phyloP scores from a whole-genome alignment of 768 basidiomycete genomes.

The Clathrus columnatus region DNA sequence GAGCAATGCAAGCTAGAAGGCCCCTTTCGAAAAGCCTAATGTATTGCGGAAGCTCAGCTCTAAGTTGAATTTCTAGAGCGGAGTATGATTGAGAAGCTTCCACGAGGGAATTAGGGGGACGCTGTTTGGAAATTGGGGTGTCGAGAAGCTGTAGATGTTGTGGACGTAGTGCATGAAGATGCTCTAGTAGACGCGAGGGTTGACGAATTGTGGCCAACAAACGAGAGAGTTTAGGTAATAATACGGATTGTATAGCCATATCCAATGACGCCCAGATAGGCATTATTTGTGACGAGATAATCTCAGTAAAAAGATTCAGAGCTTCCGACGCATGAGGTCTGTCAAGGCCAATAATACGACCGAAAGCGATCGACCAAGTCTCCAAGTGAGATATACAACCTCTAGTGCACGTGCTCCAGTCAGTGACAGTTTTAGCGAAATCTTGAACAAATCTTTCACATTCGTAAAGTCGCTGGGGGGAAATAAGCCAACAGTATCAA shows the following conservation, averaged over 20 bases:
- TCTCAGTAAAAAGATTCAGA: conserved; percentile 38
- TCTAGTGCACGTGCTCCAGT: conserved; percentile 51
- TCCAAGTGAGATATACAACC: conserved; percentile 41
- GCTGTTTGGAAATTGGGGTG: conserved; percentile 54
- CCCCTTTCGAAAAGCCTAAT: conserved; percentile 52
- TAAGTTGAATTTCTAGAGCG: conserved; percentile 65
- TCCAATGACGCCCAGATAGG: conserved; percentile 48
- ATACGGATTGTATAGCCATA: conserved; percentile 38
- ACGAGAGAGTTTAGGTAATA: conserved; percentile 50
- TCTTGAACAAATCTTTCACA: conserved; percentile 51
- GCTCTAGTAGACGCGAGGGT: conserved; percentile 57
- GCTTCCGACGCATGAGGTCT: conserved; percentile 25
- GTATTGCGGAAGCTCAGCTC: conserved; percentile 60
- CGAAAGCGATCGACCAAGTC: conserved; percentile 55
- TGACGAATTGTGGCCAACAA: conserved; percentile 52
- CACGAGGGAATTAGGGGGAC: conserved; percentile 57
- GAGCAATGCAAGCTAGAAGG: conserved; percentile 39
- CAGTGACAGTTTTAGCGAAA: conserved; percentile 52
- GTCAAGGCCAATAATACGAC: conserved; percentile 40
- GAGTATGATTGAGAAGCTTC: conserved; percentile 72
- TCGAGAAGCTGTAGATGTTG: conserved; percentile 64
- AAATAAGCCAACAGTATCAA: not conserved
- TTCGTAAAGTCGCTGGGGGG: conserved; percentile 19
- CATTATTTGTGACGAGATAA: conserved; percentile 47
- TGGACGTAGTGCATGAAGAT: conserved; percentile 67